Evolutionary conservation across 1,284 basidiomycete genomes (phyloP).

Genomic region (Pyrrhoderma noxium): DNA sequence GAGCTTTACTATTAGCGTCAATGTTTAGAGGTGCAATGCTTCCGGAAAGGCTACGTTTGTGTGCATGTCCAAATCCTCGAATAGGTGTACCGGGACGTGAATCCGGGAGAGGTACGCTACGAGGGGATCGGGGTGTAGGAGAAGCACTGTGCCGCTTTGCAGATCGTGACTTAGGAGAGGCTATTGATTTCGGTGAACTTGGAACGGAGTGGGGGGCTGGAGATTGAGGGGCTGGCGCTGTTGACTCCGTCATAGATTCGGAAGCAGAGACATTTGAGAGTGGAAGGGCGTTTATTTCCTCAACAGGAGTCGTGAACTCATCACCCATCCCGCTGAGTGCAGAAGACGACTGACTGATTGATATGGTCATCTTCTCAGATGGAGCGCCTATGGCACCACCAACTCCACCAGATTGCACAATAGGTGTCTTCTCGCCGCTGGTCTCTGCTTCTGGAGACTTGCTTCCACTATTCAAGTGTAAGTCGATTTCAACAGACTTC

Average conservation of each 20-base stretch:
- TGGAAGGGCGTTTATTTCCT: conserved; percentile 22
- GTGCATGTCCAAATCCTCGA: conserved; percentile 6
- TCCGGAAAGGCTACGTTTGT: conserved; percentile 19
- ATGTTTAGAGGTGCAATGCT: conserved; percentile 11
- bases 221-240: conserved; percentile 1
- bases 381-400: background rate
- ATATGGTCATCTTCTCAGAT: background rate
- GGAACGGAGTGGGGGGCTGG: conserved; percentile 1
- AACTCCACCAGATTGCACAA: background rate
- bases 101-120: conserved; percentile 37
- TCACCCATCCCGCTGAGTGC: conserved; percentile 9
- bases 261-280: background rate
- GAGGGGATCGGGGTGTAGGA: conserved; percentile 20
- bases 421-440: conserved; percentile 7
- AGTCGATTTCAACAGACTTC: background rate
- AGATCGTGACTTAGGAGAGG: background rate
- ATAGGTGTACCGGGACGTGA: conserved; percentile 31
- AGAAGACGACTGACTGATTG: conserved; percentile 11
- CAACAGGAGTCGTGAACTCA: conserved; percentile 30
- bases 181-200: background rate
- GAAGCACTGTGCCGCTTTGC: conserved; percentile 13
- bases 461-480: background rate
- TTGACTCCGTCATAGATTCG: background rate
- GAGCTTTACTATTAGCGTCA: conserved; percentile 7
- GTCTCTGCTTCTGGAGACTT: no score